These are phyloP conservation scores for Colletotrichum noveboracense DNA, from an alignment of 2,329 filamentous ascomycete genomes.

Conservation along the genomic window DNA sequence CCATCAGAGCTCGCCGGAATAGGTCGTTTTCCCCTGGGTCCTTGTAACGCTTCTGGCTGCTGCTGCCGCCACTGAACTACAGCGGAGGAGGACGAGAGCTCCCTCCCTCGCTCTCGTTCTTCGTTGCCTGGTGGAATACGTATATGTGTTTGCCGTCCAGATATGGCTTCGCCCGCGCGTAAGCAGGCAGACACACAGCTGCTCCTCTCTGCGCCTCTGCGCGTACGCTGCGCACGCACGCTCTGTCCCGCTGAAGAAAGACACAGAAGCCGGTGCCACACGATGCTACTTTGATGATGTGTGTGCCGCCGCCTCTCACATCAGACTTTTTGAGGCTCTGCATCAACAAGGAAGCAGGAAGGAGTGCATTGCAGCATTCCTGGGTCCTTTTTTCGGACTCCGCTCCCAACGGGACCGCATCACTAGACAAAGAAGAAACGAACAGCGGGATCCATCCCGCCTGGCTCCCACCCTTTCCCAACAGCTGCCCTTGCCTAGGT, in stretches of 20 bases:
- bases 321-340: slow-evolving; percentile 16
- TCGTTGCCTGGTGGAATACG: not conserved
- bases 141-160: not conserved
- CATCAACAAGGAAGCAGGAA: not conserved
- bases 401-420: not conserved
- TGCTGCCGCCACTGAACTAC: not conserved
- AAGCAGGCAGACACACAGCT: not conserved
- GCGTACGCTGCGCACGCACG: not conserved
- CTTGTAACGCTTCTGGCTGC: not conserved
- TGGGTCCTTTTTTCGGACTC: not conserved
- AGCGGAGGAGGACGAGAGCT: not conserved
- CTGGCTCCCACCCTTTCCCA: not conserved
- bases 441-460: not conserved
- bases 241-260: slow-evolving; percentile 3
- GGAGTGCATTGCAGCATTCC: not conserved
- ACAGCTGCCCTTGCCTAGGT: not conserved
- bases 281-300: not conserved
- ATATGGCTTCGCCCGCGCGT: not conserved
- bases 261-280: not conserved
- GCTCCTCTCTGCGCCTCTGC: not conserved
- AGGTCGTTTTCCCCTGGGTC: not conserved
- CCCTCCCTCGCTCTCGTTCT: not conserved
- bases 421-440: not conserved
- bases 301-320: not conserved
- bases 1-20: slow-evolving; percentile 5